Evolutionary conservation across 306 rosid genomes (phyloP).

Genomic region (Gillenia trifoliata): DNA sequence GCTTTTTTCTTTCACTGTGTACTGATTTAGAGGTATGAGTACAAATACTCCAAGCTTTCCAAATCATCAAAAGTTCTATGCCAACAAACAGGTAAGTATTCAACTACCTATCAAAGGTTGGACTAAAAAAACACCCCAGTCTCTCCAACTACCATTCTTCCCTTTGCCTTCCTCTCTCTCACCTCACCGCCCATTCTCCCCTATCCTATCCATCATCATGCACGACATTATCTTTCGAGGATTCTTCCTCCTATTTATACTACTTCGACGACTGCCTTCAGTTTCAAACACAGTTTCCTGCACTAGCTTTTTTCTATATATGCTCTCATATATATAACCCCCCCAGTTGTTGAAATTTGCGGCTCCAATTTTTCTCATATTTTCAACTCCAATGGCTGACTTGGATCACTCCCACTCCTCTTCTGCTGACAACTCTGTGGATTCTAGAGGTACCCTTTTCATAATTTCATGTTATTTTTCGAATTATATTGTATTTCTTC

Average conservation of each 20-base stretch:
- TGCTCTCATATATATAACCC: neutral
- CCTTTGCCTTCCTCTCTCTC: neutral
- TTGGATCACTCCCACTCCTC: conserved; percentile 43
- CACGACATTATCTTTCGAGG: neutral
- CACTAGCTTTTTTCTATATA: neutral
- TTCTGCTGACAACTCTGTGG: conserved; percentile 35
- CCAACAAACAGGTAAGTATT: conserved; percentile 34
- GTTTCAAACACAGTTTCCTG: conserved; percentile 15
- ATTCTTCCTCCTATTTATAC: conserved; percentile 40
- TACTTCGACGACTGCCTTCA: conserved; percentile 19
- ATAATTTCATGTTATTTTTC: neutral
- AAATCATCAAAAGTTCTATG: neutral
- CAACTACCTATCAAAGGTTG: conserved; percentile 62
- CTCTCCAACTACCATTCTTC: conserved; percentile 68
- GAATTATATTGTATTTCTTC: neutral
- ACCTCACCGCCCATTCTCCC: conserved; percentile 20
- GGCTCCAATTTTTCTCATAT: conserved; percentile 17
- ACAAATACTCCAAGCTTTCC: neutral
- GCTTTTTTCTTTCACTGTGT: neutral
- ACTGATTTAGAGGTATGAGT: neutral
- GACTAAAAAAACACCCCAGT: neutral
- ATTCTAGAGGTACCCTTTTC: conserved; percentile 56
- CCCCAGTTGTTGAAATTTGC: neutral
- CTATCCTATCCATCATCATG: neutral
- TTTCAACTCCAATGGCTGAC: conserved; percentile 50